Conservation (phyloP, 2,329 filamentous ascomycete genomes). For the Graphiopsis chlorocephala region DNA sequence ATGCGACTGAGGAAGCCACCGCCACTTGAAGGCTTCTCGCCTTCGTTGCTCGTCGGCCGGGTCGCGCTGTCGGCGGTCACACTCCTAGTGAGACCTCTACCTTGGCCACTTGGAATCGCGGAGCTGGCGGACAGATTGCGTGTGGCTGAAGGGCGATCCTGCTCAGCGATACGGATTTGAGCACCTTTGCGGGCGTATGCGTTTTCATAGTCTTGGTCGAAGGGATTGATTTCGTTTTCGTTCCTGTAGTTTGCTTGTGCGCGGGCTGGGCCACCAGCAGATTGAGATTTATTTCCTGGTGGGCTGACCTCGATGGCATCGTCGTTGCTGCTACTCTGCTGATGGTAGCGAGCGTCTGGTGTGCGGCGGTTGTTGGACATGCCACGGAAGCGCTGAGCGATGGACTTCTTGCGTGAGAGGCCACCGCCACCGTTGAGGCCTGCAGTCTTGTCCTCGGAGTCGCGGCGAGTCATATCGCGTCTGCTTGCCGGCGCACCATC, state of each 20-base stretch:
- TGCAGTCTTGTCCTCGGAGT: slow-evolving; percentile 62
- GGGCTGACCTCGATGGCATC: slow-evolving; percentile 23
- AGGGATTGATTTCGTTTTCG: slow-evolving; percentile 63
- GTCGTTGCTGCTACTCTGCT: slow-evolving; percentile 15
- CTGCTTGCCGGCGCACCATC: slow-evolving; percentile 88
- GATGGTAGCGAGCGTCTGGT: slow-evolving; percentile 54
- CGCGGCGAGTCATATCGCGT: slow-evolving; percentile 70
- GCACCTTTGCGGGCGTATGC: slow-evolving; percentile 64
- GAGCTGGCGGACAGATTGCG: slow-evolving; percentile 10
- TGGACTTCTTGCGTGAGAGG: slow-evolving; percentile 85
- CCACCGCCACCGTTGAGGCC: slow-evolving; percentile 52
- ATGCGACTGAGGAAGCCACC: slow-evolving; percentile 73
- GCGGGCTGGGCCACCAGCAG: slow-evolving; percentile 42
- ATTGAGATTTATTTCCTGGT: slow-evolving; percentile 29
- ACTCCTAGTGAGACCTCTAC: slow-evolving; percentile 59
- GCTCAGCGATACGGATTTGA: slow-evolving; percentile 53
- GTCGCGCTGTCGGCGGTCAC: slow-evolving; percentile 45
- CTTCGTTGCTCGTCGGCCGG: slow-evolving; percentile 12
- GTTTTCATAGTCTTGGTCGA: slow-evolving; percentile 68
- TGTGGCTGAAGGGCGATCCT: slow-evolving; percentile 29
- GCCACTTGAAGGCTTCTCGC: slow-evolving; percentile 26
- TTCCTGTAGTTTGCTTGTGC: slow-evolving; percentile 30
- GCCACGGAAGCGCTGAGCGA: slow-evolving; percentile 86
- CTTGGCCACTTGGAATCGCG: slow-evolving; percentile 17
- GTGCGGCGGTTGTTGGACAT: slow-evolving; percentile 66